Percentiles rank a stretch among this genome's conserved stretches.
Evolutionary conservation across 495 filamentous ascomycete species (phyloP).

Genomic region (Eremomyces bilateralis): DNA sequence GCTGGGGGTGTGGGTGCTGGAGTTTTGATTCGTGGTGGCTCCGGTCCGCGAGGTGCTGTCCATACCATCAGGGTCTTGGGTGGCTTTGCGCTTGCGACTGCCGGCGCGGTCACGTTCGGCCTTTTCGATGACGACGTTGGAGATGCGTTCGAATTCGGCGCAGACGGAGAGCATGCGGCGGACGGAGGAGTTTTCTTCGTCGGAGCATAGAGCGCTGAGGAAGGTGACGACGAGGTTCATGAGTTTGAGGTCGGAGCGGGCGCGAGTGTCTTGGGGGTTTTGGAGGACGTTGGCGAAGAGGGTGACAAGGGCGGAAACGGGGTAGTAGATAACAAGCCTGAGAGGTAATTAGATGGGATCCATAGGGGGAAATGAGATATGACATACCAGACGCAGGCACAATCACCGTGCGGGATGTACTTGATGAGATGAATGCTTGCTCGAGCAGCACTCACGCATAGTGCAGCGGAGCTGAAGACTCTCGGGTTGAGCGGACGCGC

Average conservation of each 20-base stretch:
- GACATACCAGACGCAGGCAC: conserved; percentile 81
- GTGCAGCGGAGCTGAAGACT: conserved; percentile 78
- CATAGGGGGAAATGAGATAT: neutral
- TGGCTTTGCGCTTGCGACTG: conserved; percentile 55
- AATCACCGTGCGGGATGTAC: conserved; percentile 90
- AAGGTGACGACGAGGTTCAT: conserved; percentile 91
- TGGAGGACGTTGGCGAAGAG: conserved; percentile 94
- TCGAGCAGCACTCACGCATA: conserved; percentile 80
- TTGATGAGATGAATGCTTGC: conserved; percentile 85
- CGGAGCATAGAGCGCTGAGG: conserved; percentile 51
- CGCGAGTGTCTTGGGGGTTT: conserved; percentile 76
- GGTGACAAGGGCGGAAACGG: conserved; percentile 85
- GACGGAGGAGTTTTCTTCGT: conserved; percentile 63
- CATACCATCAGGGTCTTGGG: conserved; percentile 24
- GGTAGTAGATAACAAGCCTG: conserved; percentile 93
- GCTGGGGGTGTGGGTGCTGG: neutral
- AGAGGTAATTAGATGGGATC: neutral
- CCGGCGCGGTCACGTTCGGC: conserved; percentile 59
- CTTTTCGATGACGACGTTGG: conserved; percentile 77
- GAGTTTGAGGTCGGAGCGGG: conserved; percentile 66
- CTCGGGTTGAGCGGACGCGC: conserved; percentile 75
- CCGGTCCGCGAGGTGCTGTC: neutral
- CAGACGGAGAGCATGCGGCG: conserved; percentile 85
- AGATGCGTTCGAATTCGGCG: conserved; percentile 87
- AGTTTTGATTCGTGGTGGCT: neutral